Evolutionary conservation across 208 protist species (phyloP).

Genomic region (Leptomonas pyrrhocoris): DNA sequence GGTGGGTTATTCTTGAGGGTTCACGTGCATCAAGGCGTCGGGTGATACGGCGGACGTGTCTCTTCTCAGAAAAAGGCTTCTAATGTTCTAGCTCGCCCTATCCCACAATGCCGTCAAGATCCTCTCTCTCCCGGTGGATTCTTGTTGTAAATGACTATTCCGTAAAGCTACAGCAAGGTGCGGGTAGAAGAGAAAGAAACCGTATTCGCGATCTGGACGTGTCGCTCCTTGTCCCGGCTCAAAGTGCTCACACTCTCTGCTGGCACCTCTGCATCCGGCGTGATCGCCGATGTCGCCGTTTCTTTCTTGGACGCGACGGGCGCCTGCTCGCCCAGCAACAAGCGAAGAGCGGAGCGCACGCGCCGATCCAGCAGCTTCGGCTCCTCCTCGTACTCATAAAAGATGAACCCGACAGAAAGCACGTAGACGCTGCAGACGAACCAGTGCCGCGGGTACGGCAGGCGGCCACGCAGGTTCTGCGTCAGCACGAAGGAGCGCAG

Average conservation of each 20-base stretch:
- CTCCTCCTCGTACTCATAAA: constrained; percentile 83
- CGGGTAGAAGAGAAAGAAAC: constrained; percentile 28
- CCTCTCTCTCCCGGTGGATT: too few relatives aligned
- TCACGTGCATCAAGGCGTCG: too few relatives aligned
- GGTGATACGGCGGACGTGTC: too few relatives aligned
- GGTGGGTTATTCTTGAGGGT: too few relatives aligned
- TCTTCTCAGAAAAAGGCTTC: too few relatives aligned
- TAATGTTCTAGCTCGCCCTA: too few relatives aligned
- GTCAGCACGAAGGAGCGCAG: constrained; percentile 80
- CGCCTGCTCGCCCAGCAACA: constrained; percentile 58
- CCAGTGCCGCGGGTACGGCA: constrained; percentile 79
- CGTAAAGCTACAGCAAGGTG: constrained; percentile 2
- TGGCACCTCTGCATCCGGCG: constrained; percentile 9
- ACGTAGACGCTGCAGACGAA: constrained; percentile 78
- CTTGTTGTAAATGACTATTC: too few relatives aligned
- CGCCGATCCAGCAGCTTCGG: constrained; percentile 62
- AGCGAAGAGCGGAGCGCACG: constrained; percentile 50
- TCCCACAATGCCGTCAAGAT: too few relatives aligned
- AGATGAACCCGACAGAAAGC: constrained; percentile 70
- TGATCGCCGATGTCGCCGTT: constrained; percentile 3
- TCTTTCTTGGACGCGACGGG: constrained; percentile 6
- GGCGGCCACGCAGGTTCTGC: constrained; percentile 69
- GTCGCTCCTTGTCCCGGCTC: constrained; percentile 19
- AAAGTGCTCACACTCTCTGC: constrained; percentile 5
- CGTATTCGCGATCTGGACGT: constrained; percentile 27